Conservation (phyloP, 352 stramenopile species). For the Pythium brassicae region DNA sequence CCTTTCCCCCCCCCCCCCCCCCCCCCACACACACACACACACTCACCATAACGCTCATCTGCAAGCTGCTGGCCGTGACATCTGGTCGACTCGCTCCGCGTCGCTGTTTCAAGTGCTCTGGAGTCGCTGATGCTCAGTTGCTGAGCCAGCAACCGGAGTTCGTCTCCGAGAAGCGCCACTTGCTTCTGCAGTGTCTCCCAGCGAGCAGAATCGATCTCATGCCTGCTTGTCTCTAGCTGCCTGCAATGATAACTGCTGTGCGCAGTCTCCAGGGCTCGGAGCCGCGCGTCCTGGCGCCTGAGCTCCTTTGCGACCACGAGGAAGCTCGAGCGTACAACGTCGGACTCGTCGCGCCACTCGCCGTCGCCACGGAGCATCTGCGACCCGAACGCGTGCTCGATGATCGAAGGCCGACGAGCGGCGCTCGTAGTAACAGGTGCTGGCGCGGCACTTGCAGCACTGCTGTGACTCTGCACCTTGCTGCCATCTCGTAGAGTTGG, state of each 20-base stretch:
- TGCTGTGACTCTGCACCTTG: neutral
- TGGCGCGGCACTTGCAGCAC: too few species aligned
- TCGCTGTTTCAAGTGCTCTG: neutral
- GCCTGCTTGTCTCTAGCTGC: neutral
- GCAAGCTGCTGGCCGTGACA: neutral
- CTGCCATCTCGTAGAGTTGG: neutral
- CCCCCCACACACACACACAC: too few species aligned
- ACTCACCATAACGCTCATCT: slow-evolving; percentile 2
- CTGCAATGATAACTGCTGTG: too few species aligned
- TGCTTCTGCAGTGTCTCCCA: slow-evolving; percentile 8
- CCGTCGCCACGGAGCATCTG: slow-evolving; percentile 26
- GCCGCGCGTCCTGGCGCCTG: slow-evolving; percentile 17
- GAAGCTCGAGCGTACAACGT: slow-evolving; percentile 53
- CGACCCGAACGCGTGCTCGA: slow-evolving; percentile 34
- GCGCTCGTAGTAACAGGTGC: neutral
- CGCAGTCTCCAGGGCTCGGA: slow-evolving; percentile 4
- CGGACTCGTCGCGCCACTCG: slow-evolving; percentile 40
- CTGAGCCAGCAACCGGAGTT: slow-evolving; percentile 3
- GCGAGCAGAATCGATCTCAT: neutral
- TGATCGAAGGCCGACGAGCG: slow-evolving; percentile 11
- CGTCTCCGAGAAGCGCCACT: slow-evolving; percentile 3
- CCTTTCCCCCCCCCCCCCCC: too few species aligned
- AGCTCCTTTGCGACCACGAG: slow-evolving; percentile 44
- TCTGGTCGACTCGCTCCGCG: neutral
- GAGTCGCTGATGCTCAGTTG: neutral